These are phyloP conservation scores for Buddleja alternifolia DNA, from an alignment of 257 asterid genomes.

Conservation along the genomic window DNA sequence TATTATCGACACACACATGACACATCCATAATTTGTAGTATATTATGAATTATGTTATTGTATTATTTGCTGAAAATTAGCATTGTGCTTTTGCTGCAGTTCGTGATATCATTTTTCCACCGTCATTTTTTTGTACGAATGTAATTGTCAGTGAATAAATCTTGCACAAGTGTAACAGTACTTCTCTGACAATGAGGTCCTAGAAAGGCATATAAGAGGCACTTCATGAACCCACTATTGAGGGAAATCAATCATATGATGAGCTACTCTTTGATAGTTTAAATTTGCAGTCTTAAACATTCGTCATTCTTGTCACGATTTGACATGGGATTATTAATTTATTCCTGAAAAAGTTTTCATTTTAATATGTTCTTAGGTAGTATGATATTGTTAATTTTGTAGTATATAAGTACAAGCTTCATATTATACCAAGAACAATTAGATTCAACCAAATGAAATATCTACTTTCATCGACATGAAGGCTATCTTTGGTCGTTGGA, in stretches of 20 bases:
- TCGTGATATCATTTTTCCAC: not conserved
- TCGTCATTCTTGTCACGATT: not conserved
- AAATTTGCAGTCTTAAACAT: not conserved
- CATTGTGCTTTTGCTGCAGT: constrained; percentile 18
- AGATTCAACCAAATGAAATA: no score
- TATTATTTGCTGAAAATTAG: not conserved
- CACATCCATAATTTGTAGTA: not conserved
- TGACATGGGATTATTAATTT: not conserved
- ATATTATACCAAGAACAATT: no score
- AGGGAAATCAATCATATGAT: not conserved
- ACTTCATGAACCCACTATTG: not conserved
- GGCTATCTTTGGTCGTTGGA: no score
- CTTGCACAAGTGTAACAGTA: not conserved
- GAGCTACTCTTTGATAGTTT: not conserved
- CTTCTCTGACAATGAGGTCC: not conserved
- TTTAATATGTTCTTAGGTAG: not conserved
- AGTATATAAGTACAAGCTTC: not conserved
- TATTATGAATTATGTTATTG: not conserved
- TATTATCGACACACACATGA: not conserved
- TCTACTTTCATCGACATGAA: no score
- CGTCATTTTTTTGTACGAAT: not conserved
- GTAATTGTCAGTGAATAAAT: not conserved
- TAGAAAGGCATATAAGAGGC: no score
- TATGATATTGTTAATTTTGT: not conserved
- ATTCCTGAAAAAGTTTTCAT: not conserved